These are phyloP conservation scores for Aspergillus diversus DNA, from an alignment of 495 filamentous ascomycete genomes.

Conservation along the genomic window DNA sequence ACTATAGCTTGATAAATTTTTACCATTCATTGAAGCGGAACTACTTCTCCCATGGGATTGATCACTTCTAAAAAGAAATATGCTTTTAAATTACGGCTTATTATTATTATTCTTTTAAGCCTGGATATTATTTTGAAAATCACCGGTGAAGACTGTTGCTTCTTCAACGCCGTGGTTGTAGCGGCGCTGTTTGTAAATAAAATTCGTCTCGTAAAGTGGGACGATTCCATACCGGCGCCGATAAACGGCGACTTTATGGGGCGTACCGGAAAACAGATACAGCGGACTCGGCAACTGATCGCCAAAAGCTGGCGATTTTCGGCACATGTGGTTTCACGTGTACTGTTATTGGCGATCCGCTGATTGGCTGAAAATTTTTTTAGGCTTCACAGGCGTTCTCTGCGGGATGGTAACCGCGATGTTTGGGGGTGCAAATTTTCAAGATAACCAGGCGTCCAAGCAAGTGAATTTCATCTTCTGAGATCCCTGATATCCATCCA, in stretches of 20 bases:
- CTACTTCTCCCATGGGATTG: not conserved
- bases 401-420: not conserved
- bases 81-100: too few species aligned
- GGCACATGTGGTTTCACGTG: constrained; percentile 39
- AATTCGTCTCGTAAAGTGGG: constrained; percentile 30
- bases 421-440: not conserved
- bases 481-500: not conserved
- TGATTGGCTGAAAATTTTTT: constrained; percentile 28
- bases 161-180: not conserved
- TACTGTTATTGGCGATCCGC: constrained; percentile 11
- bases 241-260: constrained; percentile 35
- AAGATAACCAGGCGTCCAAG: not conserved
- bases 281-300: constrained; percentile 24
- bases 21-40: too few species aligned
- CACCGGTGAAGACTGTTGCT: constrained; percentile 12
- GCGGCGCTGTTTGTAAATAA: constrained; percentile 32
- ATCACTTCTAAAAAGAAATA: not conserved
- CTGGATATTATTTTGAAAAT: not conserved
- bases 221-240: constrained; percentile 29
- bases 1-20: too few species aligned
- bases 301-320: constrained; percentile 34
- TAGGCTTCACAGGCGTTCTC: constrained; percentile 20
- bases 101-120: too few species aligned
- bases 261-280: constrained; percentile 37
- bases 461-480: not conserved